A percentile compares a stretch with the other conserved stretches of the same genome.
Conservation (phyloP, 163 green algal species). For the Scenedesmus sp. region DNA sequence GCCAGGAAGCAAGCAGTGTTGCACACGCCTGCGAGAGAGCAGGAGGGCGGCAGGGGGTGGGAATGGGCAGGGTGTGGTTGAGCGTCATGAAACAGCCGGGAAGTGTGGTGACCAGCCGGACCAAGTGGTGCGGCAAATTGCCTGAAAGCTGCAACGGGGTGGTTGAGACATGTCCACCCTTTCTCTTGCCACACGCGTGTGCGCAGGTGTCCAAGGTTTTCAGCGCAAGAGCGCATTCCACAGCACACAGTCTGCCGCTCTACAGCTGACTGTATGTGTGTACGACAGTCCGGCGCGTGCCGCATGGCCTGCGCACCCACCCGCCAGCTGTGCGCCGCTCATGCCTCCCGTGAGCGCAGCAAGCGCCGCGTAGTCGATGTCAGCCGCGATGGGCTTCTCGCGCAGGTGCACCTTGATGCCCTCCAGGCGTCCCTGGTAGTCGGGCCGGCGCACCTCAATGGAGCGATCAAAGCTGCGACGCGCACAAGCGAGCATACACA, state of each 20-base stretch:
- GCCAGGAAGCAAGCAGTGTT: slow-evolving; percentile 72
- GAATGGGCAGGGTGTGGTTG: neutral
- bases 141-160: no score
- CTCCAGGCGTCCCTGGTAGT: slow-evolving; percentile 92
- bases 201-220: no score
- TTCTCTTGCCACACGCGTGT: no score
- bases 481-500: neutral
- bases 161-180: no score
- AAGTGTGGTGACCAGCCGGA: neutral
- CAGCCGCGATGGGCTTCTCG: slow-evolving; percentile 63
- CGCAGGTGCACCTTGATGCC: slow-evolving; percentile 81
- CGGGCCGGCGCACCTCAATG: slow-evolving; percentile 87
- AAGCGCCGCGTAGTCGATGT: slow-evolving; percentile 68
- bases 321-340: slow-evolving; percentile 65
- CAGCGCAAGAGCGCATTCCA: no score
- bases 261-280: neutral
- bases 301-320: neutral
- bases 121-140: no score
- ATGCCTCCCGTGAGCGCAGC: slow-evolving; percentile 68
- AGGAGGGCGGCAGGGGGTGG: neutral
- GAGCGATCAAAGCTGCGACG: slow-evolving; percentile 92
- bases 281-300: no score
- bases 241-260: neutral
- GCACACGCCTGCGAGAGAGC: slow-evolving; percentile 59
- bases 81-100: no score